Percentiles rank a stretch among this genome's conserved stretches.
Evolutionary conservation across 305 asterid species (phyloP).

Genomic region (Solanum hybrid): DNA sequence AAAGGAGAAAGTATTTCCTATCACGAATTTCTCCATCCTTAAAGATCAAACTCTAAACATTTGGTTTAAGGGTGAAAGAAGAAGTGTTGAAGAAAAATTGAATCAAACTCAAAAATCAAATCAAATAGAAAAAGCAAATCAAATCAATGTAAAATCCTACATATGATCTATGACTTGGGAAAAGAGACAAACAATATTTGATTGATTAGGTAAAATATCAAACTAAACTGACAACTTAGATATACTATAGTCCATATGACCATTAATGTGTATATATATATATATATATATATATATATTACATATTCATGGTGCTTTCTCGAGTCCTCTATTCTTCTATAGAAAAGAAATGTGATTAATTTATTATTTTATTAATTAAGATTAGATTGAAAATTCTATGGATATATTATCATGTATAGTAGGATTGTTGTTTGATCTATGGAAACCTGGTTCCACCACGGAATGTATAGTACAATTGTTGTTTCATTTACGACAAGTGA

Average conservation of each 20-base stretch:
- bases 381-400: too few species aligned
- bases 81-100: not conserved
- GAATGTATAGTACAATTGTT: too few species aligned
- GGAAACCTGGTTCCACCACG: too few species aligned
- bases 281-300: too few species aligned
- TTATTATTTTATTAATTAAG: too few species aligned
- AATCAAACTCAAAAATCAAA: not conserved
- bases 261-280: too few species aligned
- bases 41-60: not conserved
- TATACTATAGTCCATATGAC: too few species aligned
- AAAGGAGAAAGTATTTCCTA: not conserved
- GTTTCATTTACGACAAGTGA: not conserved
- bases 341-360: too few species aligned
- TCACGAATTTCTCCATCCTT: not conserved
- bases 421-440: too few species aligned
- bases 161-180: not conserved
- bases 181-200: not conserved
- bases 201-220: not conserved
- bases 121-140: not conserved
- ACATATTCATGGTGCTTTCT: too few species aligned
- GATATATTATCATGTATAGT: too few species aligned
- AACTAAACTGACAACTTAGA: not conserved
- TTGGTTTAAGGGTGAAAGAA: not conserved
- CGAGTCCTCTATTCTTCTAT: too few species aligned
- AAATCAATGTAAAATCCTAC: not conserved